phyloP scores from a whole-genome alignment of 768 basidiomycete species.

The Suillus weaverae region DNA sequence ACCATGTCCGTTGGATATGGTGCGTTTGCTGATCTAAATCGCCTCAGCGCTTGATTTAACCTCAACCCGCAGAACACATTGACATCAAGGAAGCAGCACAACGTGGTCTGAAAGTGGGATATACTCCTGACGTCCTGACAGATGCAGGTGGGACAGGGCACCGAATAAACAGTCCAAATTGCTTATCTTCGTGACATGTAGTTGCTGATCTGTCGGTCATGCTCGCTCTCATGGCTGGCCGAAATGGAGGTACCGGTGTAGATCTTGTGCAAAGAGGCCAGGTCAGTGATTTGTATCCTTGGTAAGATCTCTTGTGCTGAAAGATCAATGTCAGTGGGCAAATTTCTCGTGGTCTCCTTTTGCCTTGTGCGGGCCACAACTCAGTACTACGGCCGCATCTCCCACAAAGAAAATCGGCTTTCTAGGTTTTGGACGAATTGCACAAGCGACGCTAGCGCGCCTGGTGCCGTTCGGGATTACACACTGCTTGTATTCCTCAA shows the following conservation, averaged over 20 bases:
- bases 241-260: slow-evolving; percentile 70
- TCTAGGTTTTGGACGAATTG: slow-evolving; percentile 93
- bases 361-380: slow-evolving; percentile 79
- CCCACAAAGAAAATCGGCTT: slow-evolving; percentile 78
- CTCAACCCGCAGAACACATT: slow-evolving; percentile 71
- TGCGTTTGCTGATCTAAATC: slow-evolving; percentile 29
- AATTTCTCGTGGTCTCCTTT: slow-evolving; percentile 79
- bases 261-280: slow-evolving; percentile 66
- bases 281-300: slow-evolving; percentile 40
- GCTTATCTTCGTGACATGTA: slow-evolving; percentile 28
- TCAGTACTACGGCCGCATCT: slow-evolving; percentile 52
- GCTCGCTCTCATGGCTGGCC: slow-evolving; percentile 90
- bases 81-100: slow-evolving; percentile 58
- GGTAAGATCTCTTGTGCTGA: not conserved
- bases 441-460: slow-evolving; percentile 78
- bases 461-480: slow-evolving; percentile 83
- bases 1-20: slow-evolving; percentile 93
- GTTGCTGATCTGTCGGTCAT: slow-evolving; percentile 91
- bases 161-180: not conserved
- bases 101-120: slow-evolving; percentile 73
- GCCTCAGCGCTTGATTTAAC: not conserved
- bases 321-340: slow-evolving; percentile 63
- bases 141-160: slow-evolving; percentile 64
- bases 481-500: slow-evolving; percentile 65
- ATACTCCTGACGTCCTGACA: slow-evolving; percentile 92